Conservation (phyloP, 768 basidiomycete species). For the Roridomyces roridus region DNA sequence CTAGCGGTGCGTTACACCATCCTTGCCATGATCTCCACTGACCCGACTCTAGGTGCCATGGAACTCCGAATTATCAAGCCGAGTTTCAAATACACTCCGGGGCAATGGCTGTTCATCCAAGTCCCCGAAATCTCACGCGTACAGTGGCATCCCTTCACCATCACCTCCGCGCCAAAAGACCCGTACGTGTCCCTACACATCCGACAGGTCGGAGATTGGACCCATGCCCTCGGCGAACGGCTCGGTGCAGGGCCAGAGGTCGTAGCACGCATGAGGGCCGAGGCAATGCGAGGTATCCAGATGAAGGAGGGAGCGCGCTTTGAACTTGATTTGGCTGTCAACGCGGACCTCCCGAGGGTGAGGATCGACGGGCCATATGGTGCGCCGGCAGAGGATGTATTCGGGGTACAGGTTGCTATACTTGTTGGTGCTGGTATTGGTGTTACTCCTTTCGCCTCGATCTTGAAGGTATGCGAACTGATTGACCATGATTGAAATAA, state of each 20-base stretch:
- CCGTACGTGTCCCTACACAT: conserved; percentile 92
- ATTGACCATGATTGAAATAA: too few relatives aligned
- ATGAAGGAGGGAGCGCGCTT: conserved; percentile 81
- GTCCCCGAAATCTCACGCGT: conserved; percentile 82
- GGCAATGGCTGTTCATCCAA: conserved; percentile 91
- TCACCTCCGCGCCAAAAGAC: conserved; percentile 93
- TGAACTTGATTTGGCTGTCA: conserved; percentile 66
- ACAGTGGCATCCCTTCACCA: conserved; percentile 97
- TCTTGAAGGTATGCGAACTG: conserved; percentile 72
- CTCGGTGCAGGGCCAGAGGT: conserved; percentile 82
- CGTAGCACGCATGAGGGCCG: conserved; percentile 79
- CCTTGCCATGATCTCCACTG: not conserved
- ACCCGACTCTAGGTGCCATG: conserved; percentile 71
- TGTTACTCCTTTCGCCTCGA: conserved; percentile 62
- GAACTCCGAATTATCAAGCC: conserved; percentile 92
- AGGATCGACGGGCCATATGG: conserved; percentile 93
- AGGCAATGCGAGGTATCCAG: conserved; percentile 67
- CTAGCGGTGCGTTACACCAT: conserved; percentile 61
- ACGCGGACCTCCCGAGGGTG: conserved; percentile 63
- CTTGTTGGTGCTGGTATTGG: conserved; percentile 94
- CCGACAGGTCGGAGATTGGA: conserved; percentile 92
- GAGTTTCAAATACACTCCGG: conserved; percentile 88
- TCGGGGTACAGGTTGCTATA: conserved; percentile 82
- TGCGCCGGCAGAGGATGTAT: conserved; percentile 91
- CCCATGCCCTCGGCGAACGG: conserved; percentile 80